phyloP scores from a whole-genome alignment of 495 filamentous ascomycete species.

The Baudoinia panamericana region DNA sequence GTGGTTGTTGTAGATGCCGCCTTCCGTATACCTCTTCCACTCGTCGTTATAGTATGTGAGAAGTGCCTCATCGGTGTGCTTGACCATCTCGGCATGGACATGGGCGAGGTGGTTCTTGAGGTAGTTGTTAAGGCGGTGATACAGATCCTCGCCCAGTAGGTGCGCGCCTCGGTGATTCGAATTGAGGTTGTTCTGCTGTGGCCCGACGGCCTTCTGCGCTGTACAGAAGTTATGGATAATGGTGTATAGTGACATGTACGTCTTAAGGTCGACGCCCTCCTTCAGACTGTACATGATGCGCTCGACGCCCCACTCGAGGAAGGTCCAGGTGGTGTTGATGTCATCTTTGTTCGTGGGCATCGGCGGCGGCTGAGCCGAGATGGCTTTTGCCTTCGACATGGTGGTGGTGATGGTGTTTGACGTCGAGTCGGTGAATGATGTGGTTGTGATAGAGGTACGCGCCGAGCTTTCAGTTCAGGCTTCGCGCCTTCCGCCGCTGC shows the following conservation, averaged over 20 bases:
- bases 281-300: slow-evolving; percentile 87
- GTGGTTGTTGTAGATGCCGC: slow-evolving; percentile 93
- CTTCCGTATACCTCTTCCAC: slow-evolving; percentile 90
- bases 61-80: slow-evolving; percentile 78
- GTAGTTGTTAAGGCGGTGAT: slow-evolving; percentile 76
- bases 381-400: slow-evolving; percentile 10
- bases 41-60: slow-evolving; percentile 92
- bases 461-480: too few species aligned
- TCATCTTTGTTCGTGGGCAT: slow-evolving; percentile 22
- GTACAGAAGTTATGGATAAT: slow-evolving; percentile 99
- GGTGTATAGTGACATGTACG: slow-evolving; percentile 96
- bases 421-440: too few species aligned
- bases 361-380: slow-evolving; percentile 8
- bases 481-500: too few species aligned
- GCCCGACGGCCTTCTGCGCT: slow-evolving; percentile 72
- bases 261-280: slow-evolving; percentile 82
- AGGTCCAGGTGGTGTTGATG: slow-evolving; percentile 47
- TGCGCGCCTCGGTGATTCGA: slow-evolving; percentile 72
- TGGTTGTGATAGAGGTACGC: too few species aligned
- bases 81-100: slow-evolving; percentile 53
- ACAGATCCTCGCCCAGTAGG: slow-evolving; percentile 89
- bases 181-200: slow-evolving; percentile 29
- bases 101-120: slow-evolving; percentile 58
- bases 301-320: slow-evolving; percentile 73
- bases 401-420: not conserved